Conservation (phyloP, 2,329 filamentous ascomycete genomes). For the Fusarium nygamai region DNA sequence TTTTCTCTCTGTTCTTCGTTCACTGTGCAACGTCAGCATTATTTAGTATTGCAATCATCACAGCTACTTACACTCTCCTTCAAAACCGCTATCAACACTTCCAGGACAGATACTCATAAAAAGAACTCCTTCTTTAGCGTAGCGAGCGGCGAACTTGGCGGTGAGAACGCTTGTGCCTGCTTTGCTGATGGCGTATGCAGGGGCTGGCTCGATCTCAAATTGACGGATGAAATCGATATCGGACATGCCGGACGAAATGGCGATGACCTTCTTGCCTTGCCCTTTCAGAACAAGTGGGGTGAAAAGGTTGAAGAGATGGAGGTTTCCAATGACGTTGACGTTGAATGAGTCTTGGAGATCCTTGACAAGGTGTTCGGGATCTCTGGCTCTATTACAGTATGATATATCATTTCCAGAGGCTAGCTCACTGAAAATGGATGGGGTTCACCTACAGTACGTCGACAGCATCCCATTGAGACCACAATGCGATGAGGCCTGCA, state of each 20-base stretch:
- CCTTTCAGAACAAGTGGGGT: background rate
- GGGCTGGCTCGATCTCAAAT: background rate
- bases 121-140: background rate
- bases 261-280: background rate
- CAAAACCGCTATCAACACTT: background rate
- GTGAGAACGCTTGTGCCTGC: background rate
- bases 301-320: background rate
- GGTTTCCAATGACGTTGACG: background rate
- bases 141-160: background rate
- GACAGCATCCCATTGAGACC: background rate
- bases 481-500: background rate
- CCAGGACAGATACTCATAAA: background rate
- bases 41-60: no score
- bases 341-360: background rate
- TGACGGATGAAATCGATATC: background rate
- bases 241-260: background rate
- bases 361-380: background rate
- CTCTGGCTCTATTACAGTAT: background rate
- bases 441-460: background rate
- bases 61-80: background rate
- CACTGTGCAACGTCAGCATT: background rate
- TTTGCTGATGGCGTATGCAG: background rate
- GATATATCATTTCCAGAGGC: background rate
- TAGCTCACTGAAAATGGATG: accelerated
- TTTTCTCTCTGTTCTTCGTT: background rate